These are phyloP conservation scores for Xylariaceae sp. DNA, from an alignment of 2,329 filamentous ascomycete genomes.

Conservation along the genomic window DNA sequence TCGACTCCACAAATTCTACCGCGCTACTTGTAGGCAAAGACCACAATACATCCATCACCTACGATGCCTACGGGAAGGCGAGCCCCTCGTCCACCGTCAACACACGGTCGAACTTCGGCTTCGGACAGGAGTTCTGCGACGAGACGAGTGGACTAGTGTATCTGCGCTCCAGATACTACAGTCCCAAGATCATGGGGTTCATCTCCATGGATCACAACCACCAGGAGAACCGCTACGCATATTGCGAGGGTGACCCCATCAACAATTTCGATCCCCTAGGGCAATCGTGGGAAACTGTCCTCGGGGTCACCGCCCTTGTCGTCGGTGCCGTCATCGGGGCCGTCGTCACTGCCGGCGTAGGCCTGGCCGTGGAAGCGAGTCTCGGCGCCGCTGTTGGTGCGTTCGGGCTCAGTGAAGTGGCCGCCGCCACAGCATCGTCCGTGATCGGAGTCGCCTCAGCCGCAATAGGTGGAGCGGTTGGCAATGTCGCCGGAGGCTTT, in stretches of 20 bases:
- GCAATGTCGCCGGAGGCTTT: no score
- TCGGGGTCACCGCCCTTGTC: no score
- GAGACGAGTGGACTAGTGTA: not conserved
- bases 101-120: not conserved
- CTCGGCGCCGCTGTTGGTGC: no score
- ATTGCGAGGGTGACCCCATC: slow-evolving; percentile 3
- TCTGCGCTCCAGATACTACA: slow-evolving; percentile 3
- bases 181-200: not conserved
- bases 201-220: not conserved
- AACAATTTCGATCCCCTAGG: no score
- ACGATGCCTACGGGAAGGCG: not conserved
- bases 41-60: not conserved
- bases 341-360: no score
- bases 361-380: no score
- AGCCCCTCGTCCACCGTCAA: not conserved
- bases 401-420: no score
- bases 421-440: no score
- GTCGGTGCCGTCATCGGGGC: no score
- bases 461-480: no score
- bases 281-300: no score
- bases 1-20: not conserved
- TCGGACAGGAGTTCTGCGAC: not conserved
- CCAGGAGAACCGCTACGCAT: slow-evolving; percentile 9
- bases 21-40: not conserved
- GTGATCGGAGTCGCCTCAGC: no score